Base-by-base conservation (phyloP, 805 yeast genomes). In the Kuraishia floccosa region DNA sequence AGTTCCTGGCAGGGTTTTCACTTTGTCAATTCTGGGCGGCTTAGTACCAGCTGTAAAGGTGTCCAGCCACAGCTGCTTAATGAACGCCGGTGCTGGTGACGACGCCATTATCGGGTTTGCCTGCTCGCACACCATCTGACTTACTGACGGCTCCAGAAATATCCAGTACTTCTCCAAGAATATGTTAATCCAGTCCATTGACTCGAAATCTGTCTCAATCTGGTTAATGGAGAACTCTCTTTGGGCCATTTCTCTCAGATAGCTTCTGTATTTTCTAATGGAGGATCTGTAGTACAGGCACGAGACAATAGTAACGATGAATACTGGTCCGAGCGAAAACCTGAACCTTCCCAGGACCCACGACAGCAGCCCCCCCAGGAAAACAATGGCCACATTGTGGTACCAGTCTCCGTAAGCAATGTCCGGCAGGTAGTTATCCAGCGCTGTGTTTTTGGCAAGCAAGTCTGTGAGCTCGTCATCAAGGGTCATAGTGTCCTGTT, bases 181-280 rank as follows among this genome's bases (percentile, higher is more conserved):
- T 17, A 74, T 72, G 54, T 91, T 91, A 41, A 84, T 62, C 99
- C 99, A 91, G 48, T 91, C 96, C 81, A 91, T 72, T 5, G 94
- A 68, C 58, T 91, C 98, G 41, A 77, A 78, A 50, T 89, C 96
- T 46, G 76, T 71, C 54, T 91, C 97, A 39, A 87, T 77, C 28
- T 70, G 70, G 47, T 72, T 74, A 28, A 85, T 73, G 12, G 91
- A 77, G 47, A 81, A 74, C 48, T 89, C 95, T 42, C 94, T 74
- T 47, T 85, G 87, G 18, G 91, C 80, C 35, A 72, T 76, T 39
- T 85, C 86, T 46, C 96, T 71, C 39, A 85, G 65, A 3, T 58
- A 48, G 6, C 76, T 65, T 47, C 96, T 72, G 56, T 87, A 78
- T 44, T 79, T 77, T 46, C 89, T 75, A 29, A 86, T 68, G 4